Conservation (phyloP, 1,139 yeast genomes). For the Lizanozyma gosingica region DNA sequence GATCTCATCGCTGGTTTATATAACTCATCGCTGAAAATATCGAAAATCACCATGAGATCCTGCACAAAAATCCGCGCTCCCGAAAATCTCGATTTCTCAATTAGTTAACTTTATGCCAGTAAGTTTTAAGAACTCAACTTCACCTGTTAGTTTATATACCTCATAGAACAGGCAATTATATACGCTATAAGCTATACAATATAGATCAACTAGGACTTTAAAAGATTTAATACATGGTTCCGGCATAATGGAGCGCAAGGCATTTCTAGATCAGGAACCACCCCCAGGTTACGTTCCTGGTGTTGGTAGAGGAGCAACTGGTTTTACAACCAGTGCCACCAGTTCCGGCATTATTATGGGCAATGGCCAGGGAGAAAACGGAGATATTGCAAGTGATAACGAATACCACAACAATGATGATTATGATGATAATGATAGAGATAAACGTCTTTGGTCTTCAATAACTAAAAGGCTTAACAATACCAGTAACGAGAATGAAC, state of each 20-base stretch:
- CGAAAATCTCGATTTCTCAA: no score
- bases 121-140: no score
- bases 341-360: conserved; percentile 35
- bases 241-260: conserved; percentile 44
- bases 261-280: conserved; percentile 79
- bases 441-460: conserved; percentile 19
- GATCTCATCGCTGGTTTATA: no score
- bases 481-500: conserved; percentile 52
- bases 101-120: no score
- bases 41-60: background rate
- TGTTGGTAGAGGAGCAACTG: conserved; percentile 90
- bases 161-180: no score
- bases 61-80: background rate
- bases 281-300: conserved; percentile 93
- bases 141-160: no score
- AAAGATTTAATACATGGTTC: no score
- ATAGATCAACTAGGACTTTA: no score
- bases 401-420: conserved; percentile 14
- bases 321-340: conserved; percentile 78
- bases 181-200: no score
- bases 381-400: conserved; percentile 10
- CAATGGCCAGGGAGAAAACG: conserved; percentile 19
- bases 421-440: conserved; percentile 28
- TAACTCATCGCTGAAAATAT: no score
- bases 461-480: conserved; percentile 15